phyloP scores from a whole-genome alignment of 2,329 filamentous ascomycete species.

The Rhynchosporium secalis region DNA sequence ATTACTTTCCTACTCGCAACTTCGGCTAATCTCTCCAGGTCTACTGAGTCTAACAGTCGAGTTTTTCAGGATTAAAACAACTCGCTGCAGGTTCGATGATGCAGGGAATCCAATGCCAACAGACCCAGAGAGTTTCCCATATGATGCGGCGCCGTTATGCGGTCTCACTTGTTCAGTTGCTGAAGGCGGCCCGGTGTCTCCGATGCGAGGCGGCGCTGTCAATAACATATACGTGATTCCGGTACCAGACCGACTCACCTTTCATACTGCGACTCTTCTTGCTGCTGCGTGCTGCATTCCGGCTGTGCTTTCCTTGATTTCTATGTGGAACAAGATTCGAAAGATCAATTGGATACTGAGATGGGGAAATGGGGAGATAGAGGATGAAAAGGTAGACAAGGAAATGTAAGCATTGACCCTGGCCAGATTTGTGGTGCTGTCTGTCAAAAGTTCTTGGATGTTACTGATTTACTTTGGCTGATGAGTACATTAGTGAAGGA shows the following conservation, averaged over 20 bases:
- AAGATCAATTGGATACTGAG: constrained; percentile 59
- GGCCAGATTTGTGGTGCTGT: background rate
- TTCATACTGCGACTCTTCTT: constrained; percentile 59
- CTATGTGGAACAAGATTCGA: constrained; percentile 64
- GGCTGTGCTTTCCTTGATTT: constrained; percentile 60
- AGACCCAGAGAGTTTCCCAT: constrained; percentile 46
- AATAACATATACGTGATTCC: constrained; percentile 65
- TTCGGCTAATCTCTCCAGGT: constrained; percentile 42
- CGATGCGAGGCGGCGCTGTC: constrained; percentile 54
- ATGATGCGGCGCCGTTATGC: constrained; percentile 45
- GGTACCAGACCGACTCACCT: constrained; percentile 54
- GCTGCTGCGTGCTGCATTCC: constrained; percentile 66
- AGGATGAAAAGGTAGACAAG: constrained; percentile 41
- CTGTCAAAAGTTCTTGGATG: too few relatives aligned
- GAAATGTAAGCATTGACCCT: constrained; percentile 38
- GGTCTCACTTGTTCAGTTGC: constrained; percentile 48
- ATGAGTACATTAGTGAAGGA: constrained; percentile 40
- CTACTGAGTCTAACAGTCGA: constrained; percentile 63
- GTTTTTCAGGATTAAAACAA: constrained; percentile 56
- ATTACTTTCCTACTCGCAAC: background rate
- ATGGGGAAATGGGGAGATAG: constrained; percentile 39
- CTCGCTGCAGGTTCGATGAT: constrained; percentile 46
- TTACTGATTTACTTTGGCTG: background rate
- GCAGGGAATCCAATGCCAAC: constrained; percentile 42
- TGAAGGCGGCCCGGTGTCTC: constrained; percentile 51